These are phyloP conservation scores for Blastobotrys capitulatus DNA, from an alignment of 1,139 yeast genomes.

Conservation along the genomic window DNA sequence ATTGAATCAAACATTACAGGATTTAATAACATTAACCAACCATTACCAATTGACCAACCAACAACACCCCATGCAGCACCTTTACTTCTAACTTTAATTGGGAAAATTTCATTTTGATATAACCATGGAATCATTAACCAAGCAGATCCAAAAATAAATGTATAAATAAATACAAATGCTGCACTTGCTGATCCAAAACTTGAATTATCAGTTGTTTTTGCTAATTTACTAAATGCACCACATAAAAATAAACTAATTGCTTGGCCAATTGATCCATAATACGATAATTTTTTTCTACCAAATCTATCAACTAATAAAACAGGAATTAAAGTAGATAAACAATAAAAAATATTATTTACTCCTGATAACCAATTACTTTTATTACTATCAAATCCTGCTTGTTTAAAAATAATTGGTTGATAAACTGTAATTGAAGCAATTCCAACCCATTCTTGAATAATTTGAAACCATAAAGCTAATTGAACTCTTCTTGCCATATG, in stretches of 20 bases:
- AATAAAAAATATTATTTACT: slow-evolving; percentile 28
- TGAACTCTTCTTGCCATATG: slow-evolving; percentile 37
- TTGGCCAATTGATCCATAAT: slow-evolving; percentile 32
- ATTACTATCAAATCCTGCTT: slow-evolving; percentile 32
- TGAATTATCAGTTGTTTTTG: slow-evolving; percentile 22
- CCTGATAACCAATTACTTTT: slow-evolving; percentile 33
- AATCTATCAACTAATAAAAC: slow-evolving; percentile 30
- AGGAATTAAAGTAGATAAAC: slow-evolving; percentile 29
- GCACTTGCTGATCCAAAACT: slow-evolving; percentile 36
- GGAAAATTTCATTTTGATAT: slow-evolving; percentile 18
- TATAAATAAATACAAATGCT: slow-evolving; percentile 36
- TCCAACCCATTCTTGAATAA: slow-evolving; percentile 41
- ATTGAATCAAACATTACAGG: slow-evolving; percentile 37
- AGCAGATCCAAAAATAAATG: slow-evolving; percentile 32
- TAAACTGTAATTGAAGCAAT: slow-evolving; percentile 41
- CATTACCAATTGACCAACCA: slow-evolving; percentile 40
- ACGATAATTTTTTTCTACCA: slow-evolving; percentile 30
- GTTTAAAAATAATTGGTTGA: slow-evolving; percentile 37
- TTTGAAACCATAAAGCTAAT: slow-evolving; percentile 38
- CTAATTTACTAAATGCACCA: slow-evolving; percentile 33
- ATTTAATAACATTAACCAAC: slow-evolving; percentile 38
- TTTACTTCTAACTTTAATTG: slow-evolving; percentile 17
- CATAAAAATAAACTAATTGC: slow-evolving; percentile 36
- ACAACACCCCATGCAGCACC: slow-evolving; percentile 33
- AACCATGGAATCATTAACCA: slow-evolving; percentile 29